Percentiles rank a stretch among this genome's conserved stretches.
phyloP scores from a whole-genome alignment of 1,139 yeast genomes.

The Yamadazyma atmosphaerica region DNA sequence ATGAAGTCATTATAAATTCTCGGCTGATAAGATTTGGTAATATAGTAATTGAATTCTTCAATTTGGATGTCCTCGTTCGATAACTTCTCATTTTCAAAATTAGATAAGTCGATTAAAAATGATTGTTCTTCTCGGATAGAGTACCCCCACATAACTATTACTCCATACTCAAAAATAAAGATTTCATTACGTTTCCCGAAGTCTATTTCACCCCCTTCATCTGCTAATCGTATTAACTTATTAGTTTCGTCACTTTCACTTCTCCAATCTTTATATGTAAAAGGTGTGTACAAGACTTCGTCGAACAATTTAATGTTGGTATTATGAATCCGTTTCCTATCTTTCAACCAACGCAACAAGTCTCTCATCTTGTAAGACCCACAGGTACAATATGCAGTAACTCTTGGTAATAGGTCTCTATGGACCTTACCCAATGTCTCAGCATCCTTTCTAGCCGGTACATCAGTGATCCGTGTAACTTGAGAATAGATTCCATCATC shows the following conservation, averaged over 20 bases:
- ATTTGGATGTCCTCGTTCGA: constrained; percentile 89
- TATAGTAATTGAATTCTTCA: constrained; percentile 92
- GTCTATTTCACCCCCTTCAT: constrained; percentile 93
- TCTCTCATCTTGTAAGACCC: constrained; percentile 91
- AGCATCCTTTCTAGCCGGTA: constrained; percentile 94
- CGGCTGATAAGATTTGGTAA: constrained; percentile 91
- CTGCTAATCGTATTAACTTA: constrained; percentile 70
- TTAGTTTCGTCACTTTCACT: constrained; percentile 35
- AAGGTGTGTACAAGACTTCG: constrained; percentile 92
- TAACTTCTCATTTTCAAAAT: constrained; percentile 86
- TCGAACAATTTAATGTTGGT: constrained; percentile 87
- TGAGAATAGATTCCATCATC: constrained; percentile 57
- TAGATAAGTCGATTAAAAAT: constrained; percentile 78
- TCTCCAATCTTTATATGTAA: constrained; percentile 79
- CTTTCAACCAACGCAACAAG: constrained; percentile 79
- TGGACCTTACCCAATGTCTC: constrained; percentile 90
- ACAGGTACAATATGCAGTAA: constrained; percentile 94
- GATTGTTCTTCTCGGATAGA: constrained; percentile 80
- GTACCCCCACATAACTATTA: constrained; percentile 94
- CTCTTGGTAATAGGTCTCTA: constrained; percentile 79
- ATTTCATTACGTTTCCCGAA: constrained; percentile 77
- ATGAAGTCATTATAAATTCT: constrained; percentile 93
- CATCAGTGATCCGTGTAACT: constrained; percentile 79
- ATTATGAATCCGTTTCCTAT: constrained; percentile 69
- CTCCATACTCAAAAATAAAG: constrained; percentile 92